Evolutionary conservation across 106 monocot genomes (phyloP), one percentile per base, ranked within the genome.

Genomic region (Dioscorea zingiberensis): DNA sequence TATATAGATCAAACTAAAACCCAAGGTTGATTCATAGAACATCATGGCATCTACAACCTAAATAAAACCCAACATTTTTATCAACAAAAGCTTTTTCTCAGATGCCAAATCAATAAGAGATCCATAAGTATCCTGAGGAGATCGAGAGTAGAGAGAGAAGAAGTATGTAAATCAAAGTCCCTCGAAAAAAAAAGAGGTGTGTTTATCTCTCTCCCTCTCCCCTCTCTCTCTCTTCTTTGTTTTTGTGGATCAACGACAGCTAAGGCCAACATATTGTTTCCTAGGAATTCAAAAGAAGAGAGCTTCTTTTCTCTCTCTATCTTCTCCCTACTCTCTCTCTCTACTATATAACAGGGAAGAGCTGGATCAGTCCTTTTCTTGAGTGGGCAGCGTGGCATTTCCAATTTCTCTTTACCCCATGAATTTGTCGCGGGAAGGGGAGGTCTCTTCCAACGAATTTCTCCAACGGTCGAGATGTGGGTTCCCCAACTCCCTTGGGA

Each of bases 191-290:
- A 53, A 12, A 13, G 25, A 58, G 25, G n/a, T n/a, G 3, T 58
- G 22, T 26, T 13, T 58, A n/a, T 58, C 58, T 58, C 58, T 58
- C 58, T 58, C 58, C 9, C 58, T n/a, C n/a, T n/a, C n/a, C 26
- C 58, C 26, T 26, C 38, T 6, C 6, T 58, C 58, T n/a, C 26
- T 9, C 26, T 22, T 22, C 51, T 53, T 19, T 3, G 51, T 16
- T 53, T 19, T n/a, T n/a, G n/a, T 19, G 1, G 51, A 53, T 53
- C 11, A 53, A 14, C 4, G 4, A 16, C 2, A 58, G 2, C 14
- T 26, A n/a, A 3, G 9, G 9, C 13, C 3, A 14, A 25, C 13
- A 2, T 3, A 3, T 58, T 9, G 38, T 58, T 23, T 11, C n/a
- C 25, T 21, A 6, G 13, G 13, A 58, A 14, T n/a, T n/a, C 6